Conservation (phyloP, 1,284 basidiomycete genomes). For the Ganoderma sinense region DNA sequence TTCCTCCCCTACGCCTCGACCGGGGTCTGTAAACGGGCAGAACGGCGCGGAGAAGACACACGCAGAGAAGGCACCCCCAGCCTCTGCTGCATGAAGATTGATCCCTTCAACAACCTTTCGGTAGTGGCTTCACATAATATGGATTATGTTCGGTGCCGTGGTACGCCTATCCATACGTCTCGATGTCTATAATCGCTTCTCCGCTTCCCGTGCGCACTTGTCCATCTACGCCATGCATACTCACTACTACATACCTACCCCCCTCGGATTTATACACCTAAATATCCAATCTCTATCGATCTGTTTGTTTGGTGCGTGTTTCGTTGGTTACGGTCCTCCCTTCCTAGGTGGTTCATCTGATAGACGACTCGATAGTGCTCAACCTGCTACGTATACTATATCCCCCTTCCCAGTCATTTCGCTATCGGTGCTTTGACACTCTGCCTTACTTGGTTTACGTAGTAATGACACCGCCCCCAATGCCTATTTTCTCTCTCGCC, state of each 20-base stretch:
- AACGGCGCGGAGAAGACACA: slow-evolving; percentile 9
- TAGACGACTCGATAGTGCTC: slow-evolving; percentile 2
- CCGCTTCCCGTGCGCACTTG: not conserved
- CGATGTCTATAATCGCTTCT: not conserved
- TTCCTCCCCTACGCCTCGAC: not conserved
- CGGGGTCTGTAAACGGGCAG: not conserved
- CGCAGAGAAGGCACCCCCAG: slow-evolving; percentile 18
- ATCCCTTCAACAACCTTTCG: not conserved
- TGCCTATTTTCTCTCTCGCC: not conserved
- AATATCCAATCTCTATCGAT: not conserved
- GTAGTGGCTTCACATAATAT: not conserved
- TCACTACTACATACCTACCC: not conserved
- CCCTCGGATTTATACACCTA: not conserved
- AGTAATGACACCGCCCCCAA: not conserved
- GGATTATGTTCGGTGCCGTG: not conserved
- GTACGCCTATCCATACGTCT: not conserved
- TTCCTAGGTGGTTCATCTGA: not conserved
- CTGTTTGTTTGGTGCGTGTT: slow-evolving; percentile 1
- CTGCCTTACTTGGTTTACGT: not conserved
- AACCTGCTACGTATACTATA: not conserved
- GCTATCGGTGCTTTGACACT: slow-evolving; percentile 1
- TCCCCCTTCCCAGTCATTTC: not conserved
- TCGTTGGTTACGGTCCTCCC: not conserved
- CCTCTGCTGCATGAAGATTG: slow-evolving; percentile 11
- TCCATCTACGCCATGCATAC: not conserved